Percentiles rank a stretch among this genome's conserved stretches.
phyloP scores from a whole-genome alignment of 208 protist genomes.

The Leishmania lainsoni region DNA sequence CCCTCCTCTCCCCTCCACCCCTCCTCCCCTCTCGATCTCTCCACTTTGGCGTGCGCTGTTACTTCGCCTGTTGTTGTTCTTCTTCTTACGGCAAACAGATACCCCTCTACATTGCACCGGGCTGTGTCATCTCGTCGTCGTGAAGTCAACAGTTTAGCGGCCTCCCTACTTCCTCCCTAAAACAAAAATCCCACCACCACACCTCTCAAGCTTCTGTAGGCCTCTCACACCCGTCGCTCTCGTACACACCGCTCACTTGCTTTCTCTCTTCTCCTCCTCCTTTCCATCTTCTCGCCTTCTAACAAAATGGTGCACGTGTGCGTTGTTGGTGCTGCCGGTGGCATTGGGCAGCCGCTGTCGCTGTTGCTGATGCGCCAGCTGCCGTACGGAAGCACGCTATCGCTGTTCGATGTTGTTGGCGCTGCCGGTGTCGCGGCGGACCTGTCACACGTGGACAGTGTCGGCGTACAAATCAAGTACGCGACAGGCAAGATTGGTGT shows the following conservation, averaged over 20 bases:
- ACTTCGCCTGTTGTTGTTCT: too few species aligned
- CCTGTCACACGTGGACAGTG: constrained; percentile 91
- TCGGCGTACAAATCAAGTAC: constrained; percentile 77
- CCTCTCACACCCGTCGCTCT: not conserved
- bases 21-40: not conserved
- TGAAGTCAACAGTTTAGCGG: not conserved
- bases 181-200: not conserved
- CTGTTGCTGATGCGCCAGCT: constrained; percentile 82
- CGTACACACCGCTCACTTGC: not conserved
- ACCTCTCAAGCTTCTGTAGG: not conserved
- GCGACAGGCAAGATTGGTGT: constrained; percentile 71
- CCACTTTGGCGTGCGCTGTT: too few species aligned
- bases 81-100: not conserved
- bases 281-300: not conserved
- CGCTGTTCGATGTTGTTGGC: constrained; percentile 90
- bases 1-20: not conserved
- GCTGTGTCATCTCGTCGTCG: not conserved
- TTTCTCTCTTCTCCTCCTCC: constrained; percentile 5
- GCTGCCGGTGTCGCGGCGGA: constrained; percentile 95
- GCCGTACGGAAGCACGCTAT: constrained; percentile 84
- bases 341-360: constrained; percentile 90
- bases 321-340: constrained; percentile 88
- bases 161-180: not conserved
- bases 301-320: constrained; percentile 83
- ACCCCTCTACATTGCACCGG: not conserved